phyloP scores from a whole-genome alignment of 1,284 basidiomycete genomes.

The Neolentinus lepideus region DNA sequence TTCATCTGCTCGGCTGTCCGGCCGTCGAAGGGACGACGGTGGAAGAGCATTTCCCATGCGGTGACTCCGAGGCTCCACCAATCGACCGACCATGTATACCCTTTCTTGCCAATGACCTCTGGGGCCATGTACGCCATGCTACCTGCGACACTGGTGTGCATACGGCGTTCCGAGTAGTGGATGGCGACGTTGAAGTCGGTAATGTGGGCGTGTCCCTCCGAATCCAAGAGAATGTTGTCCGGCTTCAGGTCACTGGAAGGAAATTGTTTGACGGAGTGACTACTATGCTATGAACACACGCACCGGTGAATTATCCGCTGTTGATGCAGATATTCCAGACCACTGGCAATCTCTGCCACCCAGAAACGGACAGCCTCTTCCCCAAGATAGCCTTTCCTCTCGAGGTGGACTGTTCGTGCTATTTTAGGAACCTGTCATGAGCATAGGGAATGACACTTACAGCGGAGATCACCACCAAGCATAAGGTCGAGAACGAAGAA shows the following conservation, averaged over 20 bases:
- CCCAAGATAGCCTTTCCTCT: slow-evolving; percentile 69
- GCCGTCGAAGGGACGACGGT: slow-evolving; percentile 85
- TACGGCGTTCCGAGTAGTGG: slow-evolving; percentile 83
- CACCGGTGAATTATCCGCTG: slow-evolving; percentile 93
- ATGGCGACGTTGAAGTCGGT: slow-evolving; percentile 99
- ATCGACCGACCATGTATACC: slow-evolving; percentile 87
- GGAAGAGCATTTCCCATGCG: slow-evolving; percentile 85
- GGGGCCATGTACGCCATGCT: slow-evolving; percentile 99
- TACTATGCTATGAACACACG: slow-evolving; percentile 18
- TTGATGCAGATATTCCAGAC: slow-evolving; percentile 83
- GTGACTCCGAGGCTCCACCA: slow-evolving; percentile 95
- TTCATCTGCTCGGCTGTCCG: slow-evolving; percentile 81
- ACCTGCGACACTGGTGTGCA: slow-evolving; percentile 89
- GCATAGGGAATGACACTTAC: slow-evolving; percentile 35
- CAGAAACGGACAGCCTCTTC: slow-evolving; percentile 87
- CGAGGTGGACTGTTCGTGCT: slow-evolving; percentile 69
- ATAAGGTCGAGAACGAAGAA: slow-evolving; percentile 96
- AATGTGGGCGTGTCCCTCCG: slow-evolving; percentile 89
- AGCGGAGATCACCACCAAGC: slow-evolving; percentile 90
- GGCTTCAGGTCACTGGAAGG: slow-evolving; percentile 83
- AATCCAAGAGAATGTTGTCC: slow-evolving; percentile 93
- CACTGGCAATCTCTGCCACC: slow-evolving; percentile 83
- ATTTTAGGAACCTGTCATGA: slow-evolving; percentile 32
- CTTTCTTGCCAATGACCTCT: slow-evolving; percentile 71
- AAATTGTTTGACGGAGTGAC: slow-evolving; percentile 13